phyloP scores from a whole-genome alignment of 768 basidiomycete species.

The Collybia sp. region DNA sequence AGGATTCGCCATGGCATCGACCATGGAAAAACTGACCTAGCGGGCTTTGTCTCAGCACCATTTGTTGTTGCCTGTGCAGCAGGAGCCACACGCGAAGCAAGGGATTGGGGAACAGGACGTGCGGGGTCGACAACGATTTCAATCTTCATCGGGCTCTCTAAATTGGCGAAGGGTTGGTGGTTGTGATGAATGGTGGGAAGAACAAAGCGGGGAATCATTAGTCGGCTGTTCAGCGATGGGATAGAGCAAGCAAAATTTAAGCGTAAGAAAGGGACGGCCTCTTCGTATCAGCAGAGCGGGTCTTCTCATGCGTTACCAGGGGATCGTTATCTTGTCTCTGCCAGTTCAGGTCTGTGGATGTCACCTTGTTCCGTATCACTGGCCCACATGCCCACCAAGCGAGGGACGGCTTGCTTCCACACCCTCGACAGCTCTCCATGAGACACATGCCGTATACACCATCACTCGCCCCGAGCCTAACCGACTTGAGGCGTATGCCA shows the following conservation, averaged over 20 bases:
- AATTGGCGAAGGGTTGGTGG: conserved; percentile 27
- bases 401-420: too few species aligned
- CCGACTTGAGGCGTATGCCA: not conserved
- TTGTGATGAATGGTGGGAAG: conserved; percentile 25
- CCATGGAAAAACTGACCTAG: conserved; percentile 23
- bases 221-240: conserved; percentile 38
- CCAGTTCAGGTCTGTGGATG: conserved; percentile 9
- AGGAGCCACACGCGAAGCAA: conserved; percentile 85
- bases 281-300: too few species aligned
- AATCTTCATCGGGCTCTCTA: conserved; percentile 98
- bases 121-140: conserved; percentile 93
- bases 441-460: not conserved
- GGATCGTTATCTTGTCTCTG: conserved; percentile 39
- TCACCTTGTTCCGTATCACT: too few species aligned
- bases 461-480: too few species aligned
- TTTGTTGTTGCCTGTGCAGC: conserved; percentile 32
- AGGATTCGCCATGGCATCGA: conserved; percentile 1
- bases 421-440: not conserved
- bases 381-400: too few species aligned
- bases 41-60: conserved; percentile 15
- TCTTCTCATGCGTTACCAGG: conserved; percentile 20
- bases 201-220: conserved; percentile 41
- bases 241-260: conserved; percentile 34
- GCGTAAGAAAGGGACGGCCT: conserved; percentile 22
- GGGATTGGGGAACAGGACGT: conserved; percentile 52